These are phyloP conservation scores for Colletotrichum horii DNA, from an alignment of 2,329 filamentous ascomycete genomes.

Conservation along the genomic window DNA sequence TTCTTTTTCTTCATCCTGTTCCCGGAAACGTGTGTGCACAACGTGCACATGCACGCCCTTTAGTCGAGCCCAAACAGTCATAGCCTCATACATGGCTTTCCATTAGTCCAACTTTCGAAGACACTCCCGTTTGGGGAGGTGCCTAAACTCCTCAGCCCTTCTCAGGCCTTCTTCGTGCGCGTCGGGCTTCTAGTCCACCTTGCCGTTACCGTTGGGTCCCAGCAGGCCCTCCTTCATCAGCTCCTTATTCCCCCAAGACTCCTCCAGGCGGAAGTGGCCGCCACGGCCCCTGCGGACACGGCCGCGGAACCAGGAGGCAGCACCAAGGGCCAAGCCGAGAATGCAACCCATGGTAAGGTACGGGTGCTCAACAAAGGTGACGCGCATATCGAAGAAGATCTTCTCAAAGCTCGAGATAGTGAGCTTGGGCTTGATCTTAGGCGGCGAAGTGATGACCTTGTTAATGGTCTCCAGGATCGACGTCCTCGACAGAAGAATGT, in stretches of 20 bases:
- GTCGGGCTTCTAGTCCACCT: constrained; percentile 47
- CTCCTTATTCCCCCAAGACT: constrained; percentile 54
- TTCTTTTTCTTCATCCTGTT: neutral
- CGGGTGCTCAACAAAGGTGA: constrained; percentile 63
- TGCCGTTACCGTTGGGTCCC: constrained; percentile 49
- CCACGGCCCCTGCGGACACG: constrained; percentile 58
- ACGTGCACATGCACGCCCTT: neutral
- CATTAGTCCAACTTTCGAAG: constrained; percentile 22
- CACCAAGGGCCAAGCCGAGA: constrained; percentile 59
- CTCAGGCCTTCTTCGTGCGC: neutral
- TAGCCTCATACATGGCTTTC: constrained; percentile 21
- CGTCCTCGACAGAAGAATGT: constrained; percentile 87
- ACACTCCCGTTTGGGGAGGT: neutral
- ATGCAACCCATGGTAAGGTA: constrained; percentile 63
- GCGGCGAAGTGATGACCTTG: constrained; percentile 71
- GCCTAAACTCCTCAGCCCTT: constrained; percentile 1
- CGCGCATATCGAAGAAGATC: constrained; percentile 70
- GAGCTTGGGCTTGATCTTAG: constrained; percentile 77
- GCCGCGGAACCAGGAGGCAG: constrained; percentile 58
- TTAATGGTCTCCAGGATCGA: constrained; percentile 87
- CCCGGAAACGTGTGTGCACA: neutral
- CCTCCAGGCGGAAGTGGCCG: constrained; percentile 68
- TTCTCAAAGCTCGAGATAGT: constrained; percentile 77
- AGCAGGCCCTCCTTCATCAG: constrained; percentile 72
- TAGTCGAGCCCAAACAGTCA: constrained; percentile 6